A percentile compares a stretch with the other conserved stretches of the same genome.
Evolutionary conservation across 2,329 filamentous ascomycete species (phyloP).

Genomic region (Hysterium pulicare): DNA sequence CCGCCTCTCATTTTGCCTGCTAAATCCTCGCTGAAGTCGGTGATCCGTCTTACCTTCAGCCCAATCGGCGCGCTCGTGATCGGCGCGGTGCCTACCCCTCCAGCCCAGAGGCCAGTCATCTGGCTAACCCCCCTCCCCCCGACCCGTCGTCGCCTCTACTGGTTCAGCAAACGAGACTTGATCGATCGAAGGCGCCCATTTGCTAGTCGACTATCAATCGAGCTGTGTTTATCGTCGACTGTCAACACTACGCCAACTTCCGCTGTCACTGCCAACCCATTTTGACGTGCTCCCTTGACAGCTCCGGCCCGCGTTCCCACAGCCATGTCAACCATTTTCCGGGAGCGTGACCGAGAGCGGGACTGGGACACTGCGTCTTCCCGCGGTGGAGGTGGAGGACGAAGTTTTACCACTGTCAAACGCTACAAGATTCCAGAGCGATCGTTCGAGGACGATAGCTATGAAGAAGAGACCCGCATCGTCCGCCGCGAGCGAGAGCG

Average conservation of each 20-base stretch:
- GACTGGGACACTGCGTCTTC: slow-evolving; percentile 41
- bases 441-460: slow-evolving; percentile 40
- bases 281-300: neutral
- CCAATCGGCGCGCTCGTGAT: neutral
- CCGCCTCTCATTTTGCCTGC: too few relatives aligned
- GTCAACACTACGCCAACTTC: neutral
- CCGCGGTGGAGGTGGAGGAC: slow-evolving; percentile 35
- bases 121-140: neutral
- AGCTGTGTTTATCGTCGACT: neutral
- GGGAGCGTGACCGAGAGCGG: slow-evolving; percentile 44
- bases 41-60: too few relatives aligned
- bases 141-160: slow-evolving; percentile 2
- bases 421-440: slow-evolving; percentile 56
- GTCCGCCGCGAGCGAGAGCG: slow-evolving; percentile 37
- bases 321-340: slow-evolving; percentile 46
- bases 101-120: slow-evolving; percentile 2
- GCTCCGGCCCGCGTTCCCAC: slow-evolving; percentile 1
- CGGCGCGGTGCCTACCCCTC: slow-evolving; percentile 2
- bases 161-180: slow-evolving; percentile 3
- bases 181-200: neutral
- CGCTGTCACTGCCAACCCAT: neutral
- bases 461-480: slow-evolving; percentile 50
- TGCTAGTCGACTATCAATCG: neutral
- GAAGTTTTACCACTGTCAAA: slow-evolving; percentile 54
- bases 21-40: too few relatives aligned